Conservation (phyloP, 345 rosid species). For the Kandelia obovata region DNA sequence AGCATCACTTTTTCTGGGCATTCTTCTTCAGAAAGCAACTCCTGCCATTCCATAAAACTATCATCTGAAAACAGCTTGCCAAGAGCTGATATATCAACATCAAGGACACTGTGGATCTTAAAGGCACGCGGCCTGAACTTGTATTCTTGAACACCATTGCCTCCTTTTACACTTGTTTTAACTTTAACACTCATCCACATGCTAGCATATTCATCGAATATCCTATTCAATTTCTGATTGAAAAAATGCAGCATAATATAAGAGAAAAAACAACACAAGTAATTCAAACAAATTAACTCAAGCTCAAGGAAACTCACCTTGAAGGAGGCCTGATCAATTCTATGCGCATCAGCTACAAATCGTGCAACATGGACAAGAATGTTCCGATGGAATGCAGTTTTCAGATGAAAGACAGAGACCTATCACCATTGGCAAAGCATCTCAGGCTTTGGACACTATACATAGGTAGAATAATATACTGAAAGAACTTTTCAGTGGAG, state of each 20-base stretch:
- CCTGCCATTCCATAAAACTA: constrained; percentile 70
- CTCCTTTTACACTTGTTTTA: constrained; percentile 58
- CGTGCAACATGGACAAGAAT: constrained; percentile 60
- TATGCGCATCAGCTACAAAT: constrained; percentile 49
- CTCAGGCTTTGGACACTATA: neutral
- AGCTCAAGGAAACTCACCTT: constrained; percentile 40
- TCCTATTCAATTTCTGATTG: constrained; percentile 57
- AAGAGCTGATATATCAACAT: constrained; percentile 61
- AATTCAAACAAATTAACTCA: constrained; percentile 9
- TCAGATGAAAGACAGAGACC: constrained; percentile 54
- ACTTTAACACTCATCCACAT: constrained; percentile 78
- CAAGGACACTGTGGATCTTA: constrained; percentile 66
- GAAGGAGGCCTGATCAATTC: constrained; percentile 61
- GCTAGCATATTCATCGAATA: constrained; percentile 54
- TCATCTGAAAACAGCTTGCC: constrained; percentile 51
- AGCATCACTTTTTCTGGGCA: constrained; percentile 43
- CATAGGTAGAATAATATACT: neutral
- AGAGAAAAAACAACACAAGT: constrained; percentile 11
- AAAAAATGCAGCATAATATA: constrained; percentile 28
- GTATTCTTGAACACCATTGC: constrained; percentile 51
- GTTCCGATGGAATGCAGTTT: constrained; percentile 51
- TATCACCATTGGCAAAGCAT: constrained; percentile 25
- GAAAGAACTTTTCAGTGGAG: neutral
- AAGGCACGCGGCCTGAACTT: constrained; percentile 78
- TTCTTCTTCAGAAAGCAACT: constrained; percentile 64